Evolutionary conservation across 352 stramenopile species (phyloP).

Genomic region (Pythium diclinum): DNA sequence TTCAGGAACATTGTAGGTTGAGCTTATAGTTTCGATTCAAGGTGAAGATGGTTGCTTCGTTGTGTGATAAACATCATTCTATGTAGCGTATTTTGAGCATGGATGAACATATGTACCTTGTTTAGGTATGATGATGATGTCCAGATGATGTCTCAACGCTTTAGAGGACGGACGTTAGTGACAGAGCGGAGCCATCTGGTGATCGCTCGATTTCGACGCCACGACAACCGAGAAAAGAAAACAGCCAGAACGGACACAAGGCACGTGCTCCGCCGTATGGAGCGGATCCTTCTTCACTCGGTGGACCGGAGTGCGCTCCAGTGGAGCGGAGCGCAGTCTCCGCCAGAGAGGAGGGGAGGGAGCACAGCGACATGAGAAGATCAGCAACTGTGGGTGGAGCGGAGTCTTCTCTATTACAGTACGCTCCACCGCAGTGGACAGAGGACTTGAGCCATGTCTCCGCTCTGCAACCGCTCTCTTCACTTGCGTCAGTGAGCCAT

Average conservation of each 20-base stretch:
- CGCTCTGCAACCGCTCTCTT: background rate
- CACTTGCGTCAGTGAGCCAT: slow-evolving; percentile 10
- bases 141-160: slow-evolving; percentile 17
- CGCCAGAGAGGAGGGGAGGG: too few relatives aligned
- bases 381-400: background rate
- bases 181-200: slow-evolving; percentile 19
- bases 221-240: slow-evolving; percentile 14
- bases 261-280: slow-evolving; percentile 7
- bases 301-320: background rate
- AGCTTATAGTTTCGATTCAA: slow-evolving; percentile 15
- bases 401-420: background rate
- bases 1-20: slow-evolving; percentile 8
- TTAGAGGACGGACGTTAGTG: background rate
- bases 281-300: background rate
- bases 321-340: background rate
- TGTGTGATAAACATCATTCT: background rate
- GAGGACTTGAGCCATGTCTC: background rate
- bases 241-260: slow-evolving; percentile 21
- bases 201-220: background rate
- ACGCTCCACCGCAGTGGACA: background rate
- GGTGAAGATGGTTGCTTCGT: background rate
- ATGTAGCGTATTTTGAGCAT: background rate
- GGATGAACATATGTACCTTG: background rate
- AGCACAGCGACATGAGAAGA: background rate
- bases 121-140: background rate